phyloP scores from a whole-genome alignment of 148 eudicot species.

The Heliamphora exappendiculata region DNA sequence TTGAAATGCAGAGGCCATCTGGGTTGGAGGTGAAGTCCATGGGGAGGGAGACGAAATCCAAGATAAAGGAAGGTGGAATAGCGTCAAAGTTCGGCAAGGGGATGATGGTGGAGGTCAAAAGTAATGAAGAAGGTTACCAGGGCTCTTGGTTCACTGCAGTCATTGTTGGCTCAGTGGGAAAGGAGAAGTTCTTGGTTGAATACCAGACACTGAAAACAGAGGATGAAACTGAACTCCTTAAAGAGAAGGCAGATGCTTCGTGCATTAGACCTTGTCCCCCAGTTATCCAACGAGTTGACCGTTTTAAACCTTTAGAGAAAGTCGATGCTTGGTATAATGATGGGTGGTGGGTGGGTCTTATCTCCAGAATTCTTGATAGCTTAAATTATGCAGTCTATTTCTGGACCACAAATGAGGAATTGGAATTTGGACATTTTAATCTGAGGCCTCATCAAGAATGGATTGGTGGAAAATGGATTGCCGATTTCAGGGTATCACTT shows the following conservation, averaged over 20 bases:
- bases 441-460: constrained; percentile 66
- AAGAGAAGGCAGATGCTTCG: constrained; percentile 29
- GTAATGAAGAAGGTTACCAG: constrained; percentile 50
- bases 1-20: constrained; percentile 12
- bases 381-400: constrained; percentile 40
- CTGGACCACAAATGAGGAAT: constrained; percentile 43
- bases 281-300: constrained; percentile 18
- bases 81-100: constrained; percentile 20
- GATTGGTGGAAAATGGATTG: constrained; percentile 39
- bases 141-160: constrained; percentile 54
- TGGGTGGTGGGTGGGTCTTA: constrained; percentile 65
- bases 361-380: constrained; percentile 30
- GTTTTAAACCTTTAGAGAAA: constrained; percentile 39
- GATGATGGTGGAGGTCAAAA: constrained; percentile 47
- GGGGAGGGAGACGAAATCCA: constrained; percentile 6
- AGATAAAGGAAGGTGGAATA: constrained; percentile 14
- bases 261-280: constrained; percentile 56
- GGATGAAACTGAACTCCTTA: constrained; percentile 26
- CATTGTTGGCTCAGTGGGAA: constrained; percentile 24
- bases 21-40: constrained; percentile 10
- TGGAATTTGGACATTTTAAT: constrained; percentile 30
- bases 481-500: constrained; percentile 28
- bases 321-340: constrained; percentile 66
- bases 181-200: constrained; percentile 33
- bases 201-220: constrained; percentile 49